Conservation (phyloP, 2,329 filamentous ascomycete species). For the Fusarium musae region DNA sequence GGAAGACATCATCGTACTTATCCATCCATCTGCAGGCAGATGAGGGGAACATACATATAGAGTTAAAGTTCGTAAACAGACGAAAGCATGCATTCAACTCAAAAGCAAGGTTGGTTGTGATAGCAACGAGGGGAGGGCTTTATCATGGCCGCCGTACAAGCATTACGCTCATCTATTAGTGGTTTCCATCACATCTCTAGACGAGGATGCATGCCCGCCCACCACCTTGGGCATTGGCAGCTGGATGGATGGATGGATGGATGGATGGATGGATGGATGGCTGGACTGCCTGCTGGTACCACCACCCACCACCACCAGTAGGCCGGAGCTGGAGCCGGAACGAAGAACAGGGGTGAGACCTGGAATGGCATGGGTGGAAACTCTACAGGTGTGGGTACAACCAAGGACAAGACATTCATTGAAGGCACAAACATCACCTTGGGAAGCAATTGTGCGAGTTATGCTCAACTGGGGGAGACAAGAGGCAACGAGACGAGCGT, state of each 20-base stretch:
- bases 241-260: conserved; percentile 6
- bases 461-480: conserved; percentile 21
- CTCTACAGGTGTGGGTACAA: conserved; percentile 20
- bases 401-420: conserved; percentile 25
- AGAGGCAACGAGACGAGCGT: conserved; percentile 26
- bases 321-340: conserved; percentile 42
- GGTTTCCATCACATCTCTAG: conserved; percentile 17
- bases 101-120: neutral
- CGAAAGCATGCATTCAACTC: neutral
- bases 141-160: neutral
- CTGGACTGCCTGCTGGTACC: conserved; percentile 19
- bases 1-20: conserved; percentile 1
- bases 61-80: neutral
- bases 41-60: neutral
- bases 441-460: conserved; percentile 32
- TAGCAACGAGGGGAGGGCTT: neutral
- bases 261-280: neutral
- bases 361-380: conserved; percentile 17
- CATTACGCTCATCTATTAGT: conserved; percentile 5
- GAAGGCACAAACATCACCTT: conserved; percentile 27
- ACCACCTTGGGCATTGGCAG: conserved; percentile 31
- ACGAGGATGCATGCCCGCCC: conserved; percentile 20
- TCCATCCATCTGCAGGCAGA: neutral
- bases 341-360: conserved; percentile 32
- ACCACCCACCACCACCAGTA: conserved; percentile 30